Base-by-base conservation (phyloP, 2,329 filamentous ascomycete genomes). In the Juglanconis juglandina region DNA sequence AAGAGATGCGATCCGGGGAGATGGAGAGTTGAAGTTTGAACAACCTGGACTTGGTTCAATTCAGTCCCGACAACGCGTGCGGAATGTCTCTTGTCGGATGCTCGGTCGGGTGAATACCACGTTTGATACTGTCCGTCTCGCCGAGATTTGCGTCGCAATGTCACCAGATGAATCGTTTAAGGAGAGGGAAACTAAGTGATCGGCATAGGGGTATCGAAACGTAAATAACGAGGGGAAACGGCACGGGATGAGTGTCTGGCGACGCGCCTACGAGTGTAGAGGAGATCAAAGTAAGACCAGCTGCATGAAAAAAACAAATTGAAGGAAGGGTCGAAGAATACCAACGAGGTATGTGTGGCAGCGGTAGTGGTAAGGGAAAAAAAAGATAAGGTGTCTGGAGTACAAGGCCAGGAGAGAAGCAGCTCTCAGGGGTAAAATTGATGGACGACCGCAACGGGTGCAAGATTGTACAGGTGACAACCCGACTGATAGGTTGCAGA, bases 381-480 rank as follows among this genome's bases (percentile, higher is more conserved):
- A 33, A 7, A n/a, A 59, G 52, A 50, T 52, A 34, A 39, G 48
- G n/a, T 44, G 41, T 39, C 37, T 39, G 53, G 14, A 44, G 24
- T 44, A 39, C 42, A 51, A 50, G 11, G 39, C 46, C 52, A 57
- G 48, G 33, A 30, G 33, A 50, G 39, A 63, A 53, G 61, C 58
- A 63, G 58, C 46, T 51, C 46, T 63, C 58, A 63, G 61, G 61
- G 61, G 61, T 60, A 60, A 35, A n/a, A 17, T 41, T 42, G 52
- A 44, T 54, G 37, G 24, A 46, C 41, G 24, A 34, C n/a, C 41
- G 42, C 39, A 41, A 42, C 52, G 52, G 52, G 39, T 58, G 49
- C 56, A 53, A 56, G 56, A 59, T 52, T 58, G 52, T 53, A 54
- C 53, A 44, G 39, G 44, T 46, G 42, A 51, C 47, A 47, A 53